Base-by-base conservation (phyloP, 495 filamentous ascomycete genomes). In the Mytilinidion resinicola region DNA sequence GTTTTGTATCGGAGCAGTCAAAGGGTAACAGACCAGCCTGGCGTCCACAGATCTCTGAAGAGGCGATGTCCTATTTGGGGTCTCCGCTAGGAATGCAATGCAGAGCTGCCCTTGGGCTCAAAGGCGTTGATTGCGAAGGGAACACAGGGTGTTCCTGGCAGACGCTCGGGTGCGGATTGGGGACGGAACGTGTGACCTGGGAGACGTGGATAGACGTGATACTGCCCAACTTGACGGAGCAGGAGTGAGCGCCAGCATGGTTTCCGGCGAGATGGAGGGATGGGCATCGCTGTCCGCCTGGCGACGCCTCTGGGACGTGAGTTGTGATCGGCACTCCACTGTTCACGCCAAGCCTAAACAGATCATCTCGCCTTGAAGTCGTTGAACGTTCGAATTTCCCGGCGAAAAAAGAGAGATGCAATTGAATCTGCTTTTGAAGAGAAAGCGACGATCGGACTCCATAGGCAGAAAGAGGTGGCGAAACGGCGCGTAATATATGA, bases 291-390 rank as follows among this genome's bases (percentile, higher is more conserved):
- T 42, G 39, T 39, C 37, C 14, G 37, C 17, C 11, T 48, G 19
- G 44, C 12, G 10, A 4, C 15, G 9, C n/a, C 15, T 7, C 15
- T 25, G 46, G 14, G 12, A n/a, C 17, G 21, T 48, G 10, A 21
- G 15, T 48, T 48, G 19, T n/a, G 46, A 49, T 49, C 46, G 46
- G 46, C 46, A 49, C 15, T 14, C 19, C 46, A 49, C 46, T 30
- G 25, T 30, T 30, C 25, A 6, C 25, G 25, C 25, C 25, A 30
- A 30, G 25, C 25, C 25, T 30, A 30, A 30, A 30, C 25, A 30
- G 25, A 30, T 30, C 25, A 30, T 30, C 25, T 30, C 6, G 25
- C 25, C 25, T 30, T 30, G 25, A 30, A 30, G 25, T 30, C 25
- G 25, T 30, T 30, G 25, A 30, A 2, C 6, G 25, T 6, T 30